Evolutionary conservation across 441 rosid genomes (phyloP), one percentile per base, ranked within the genome.

Genomic region (Viola pubescens): DNA sequence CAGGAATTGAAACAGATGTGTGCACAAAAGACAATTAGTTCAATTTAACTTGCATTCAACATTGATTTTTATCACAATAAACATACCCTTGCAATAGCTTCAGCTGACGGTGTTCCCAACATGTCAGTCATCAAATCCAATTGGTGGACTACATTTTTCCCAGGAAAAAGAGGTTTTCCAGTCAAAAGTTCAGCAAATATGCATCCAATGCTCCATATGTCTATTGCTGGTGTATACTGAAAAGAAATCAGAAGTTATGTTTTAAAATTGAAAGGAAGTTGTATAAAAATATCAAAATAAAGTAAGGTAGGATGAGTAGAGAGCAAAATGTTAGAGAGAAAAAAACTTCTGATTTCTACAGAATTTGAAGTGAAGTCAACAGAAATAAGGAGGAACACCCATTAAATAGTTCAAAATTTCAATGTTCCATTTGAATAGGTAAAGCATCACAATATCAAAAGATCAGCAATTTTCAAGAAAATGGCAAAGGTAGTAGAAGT

Each of bases 121-220:
- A 83, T 77, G 73, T 91, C 98, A 52, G 96, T 91, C 88, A 91
- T 88, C 68, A 91, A 71, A 74, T 91, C 98, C 79, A 91, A 65
- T 60, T 91, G 98, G 71, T 91, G 96, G 46, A 91, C 98, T 6
- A 91, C 96, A 59, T 91, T 88, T 80, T 88, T 86, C 65, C 98
- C 96, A 9, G 98, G 98, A 78, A 91, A 91, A 59, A 91, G 91
- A 63, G 96, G 98, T 58, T 86, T 88, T 68, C 98, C 96, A 2
- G 95, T 91, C 71, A 91, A 68, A 61, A 91, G 95, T 75, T 91
- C 98, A 7, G 98, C 81, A 68, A 91, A 91, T 70, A 91, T 91
- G 84, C 98, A 91, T 47, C 98, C 98, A 26, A 91, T 87, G 76
- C 98, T 91, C 98, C 98, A 91, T 60, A 87, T 87, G 77, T 91